Evolutionary conservation across 2,329 filamentous ascomycete species (phyloP).

Genomic region (Trichophaea hybrida): DNA sequence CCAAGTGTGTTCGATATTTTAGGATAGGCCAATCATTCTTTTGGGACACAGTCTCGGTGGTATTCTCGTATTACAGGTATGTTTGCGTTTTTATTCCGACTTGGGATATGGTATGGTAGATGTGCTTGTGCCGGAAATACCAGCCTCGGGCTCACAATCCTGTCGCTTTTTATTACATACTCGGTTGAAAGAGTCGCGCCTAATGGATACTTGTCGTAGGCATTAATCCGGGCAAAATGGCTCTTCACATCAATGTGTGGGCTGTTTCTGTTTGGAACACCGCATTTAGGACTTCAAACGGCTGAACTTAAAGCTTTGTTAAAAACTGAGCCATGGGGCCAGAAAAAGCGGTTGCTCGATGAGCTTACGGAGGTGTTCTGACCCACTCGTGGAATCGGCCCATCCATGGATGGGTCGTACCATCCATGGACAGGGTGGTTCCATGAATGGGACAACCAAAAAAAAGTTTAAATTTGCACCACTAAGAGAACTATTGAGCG

Average conservation of each 20-base stretch:
- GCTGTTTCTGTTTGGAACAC: constrained; percentile 6
- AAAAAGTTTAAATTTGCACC: too few species aligned
- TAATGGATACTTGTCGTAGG: neutral
- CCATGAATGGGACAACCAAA: too few species aligned
- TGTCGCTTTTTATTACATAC: too few species aligned
- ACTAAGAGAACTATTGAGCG: too few species aligned
- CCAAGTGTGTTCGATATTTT: neutral
- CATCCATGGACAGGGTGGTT: too few species aligned
- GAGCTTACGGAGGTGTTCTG: too few species aligned
- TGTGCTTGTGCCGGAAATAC: neutral
- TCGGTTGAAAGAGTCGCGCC: too few species aligned
- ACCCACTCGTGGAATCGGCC: too few species aligned
- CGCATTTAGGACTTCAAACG: neutral
- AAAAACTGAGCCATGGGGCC: neutral
- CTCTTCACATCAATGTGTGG: neutral
- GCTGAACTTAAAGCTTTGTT: neutral
- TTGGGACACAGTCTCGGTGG: constrained; percentile 8
- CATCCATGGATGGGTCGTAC: too few species aligned
- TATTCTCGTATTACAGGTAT: constrained; percentile 3
- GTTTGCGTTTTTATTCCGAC: neutral
- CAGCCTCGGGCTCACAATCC: too few species aligned
- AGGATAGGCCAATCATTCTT: constrained; percentile 3
- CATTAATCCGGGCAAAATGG: neutral
- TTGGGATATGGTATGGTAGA: too few species aligned
- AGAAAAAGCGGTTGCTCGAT: neutral